Evolutionary conservation across 1,284 basidiomycete species (phyloP).

Genomic region (Heterobasidion irregulare): DNA sequence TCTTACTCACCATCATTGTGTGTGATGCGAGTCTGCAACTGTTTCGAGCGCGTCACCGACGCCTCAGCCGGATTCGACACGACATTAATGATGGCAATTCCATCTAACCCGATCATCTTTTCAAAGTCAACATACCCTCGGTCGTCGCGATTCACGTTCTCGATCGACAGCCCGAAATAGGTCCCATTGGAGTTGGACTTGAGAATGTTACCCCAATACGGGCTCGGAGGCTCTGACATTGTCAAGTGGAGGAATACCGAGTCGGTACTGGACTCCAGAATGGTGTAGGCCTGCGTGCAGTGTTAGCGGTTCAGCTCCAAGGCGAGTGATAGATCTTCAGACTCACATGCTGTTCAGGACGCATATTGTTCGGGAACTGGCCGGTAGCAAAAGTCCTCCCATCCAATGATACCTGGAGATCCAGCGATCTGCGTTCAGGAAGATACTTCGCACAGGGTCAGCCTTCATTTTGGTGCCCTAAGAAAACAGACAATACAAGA

Average conservation of each 20-base stretch:
- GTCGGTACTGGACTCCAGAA: constrained; percentile 90
- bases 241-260: constrained; percentile 96
- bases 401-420: constrained; percentile 89
- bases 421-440: constrained; percentile 50
- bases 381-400: constrained; percentile 80
- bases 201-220: constrained; percentile 88
- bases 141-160: constrained; percentile 86
- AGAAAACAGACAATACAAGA: not conserved
- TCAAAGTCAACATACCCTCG: constrained; percentile 95
- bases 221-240: constrained; percentile 66
- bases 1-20: constrained; percentile 81
- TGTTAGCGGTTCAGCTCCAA: not conserved
- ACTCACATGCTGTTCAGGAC: constrained; percentile 78
- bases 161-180: constrained; percentile 83
- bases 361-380: constrained; percentile 85
- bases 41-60: constrained; percentile 65
- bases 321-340: not conserved
- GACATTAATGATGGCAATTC: constrained; percentile 90
- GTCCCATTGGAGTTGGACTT: constrained; percentile 99
- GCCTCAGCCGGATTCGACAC: constrained; percentile 81
- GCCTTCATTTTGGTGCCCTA: not conserved
- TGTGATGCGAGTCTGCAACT: constrained; percentile 82
- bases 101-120: constrained; percentile 94
- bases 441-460: constrained; percentile 39
- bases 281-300: constrained; percentile 78